Evolutionary conservation across 768 basidiomycete genomes (phyloP).

Genomic region (Hypholoma fasciculare): DNA sequence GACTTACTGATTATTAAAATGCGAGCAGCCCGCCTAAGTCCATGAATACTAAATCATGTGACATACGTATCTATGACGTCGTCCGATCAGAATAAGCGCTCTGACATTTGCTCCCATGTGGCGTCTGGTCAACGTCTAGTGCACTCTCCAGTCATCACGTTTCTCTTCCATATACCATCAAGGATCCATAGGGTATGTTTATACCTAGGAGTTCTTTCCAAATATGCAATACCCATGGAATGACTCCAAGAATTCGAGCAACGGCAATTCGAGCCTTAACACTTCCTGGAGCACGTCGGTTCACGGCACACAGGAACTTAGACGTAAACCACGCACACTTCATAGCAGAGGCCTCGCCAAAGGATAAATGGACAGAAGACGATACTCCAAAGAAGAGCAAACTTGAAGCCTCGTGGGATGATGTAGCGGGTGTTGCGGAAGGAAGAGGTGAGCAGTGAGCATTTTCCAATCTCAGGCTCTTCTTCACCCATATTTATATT

Average conservation of each 20-base stretch:
- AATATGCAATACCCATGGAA: neutral
- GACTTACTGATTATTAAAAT: no score
- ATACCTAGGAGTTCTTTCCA: neutral
- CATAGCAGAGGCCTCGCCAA: conserved; percentile 39
- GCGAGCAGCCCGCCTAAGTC: no score
- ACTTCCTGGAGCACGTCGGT: neutral
- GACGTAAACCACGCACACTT: conserved; percentile 43
- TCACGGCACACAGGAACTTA: conserved; percentile 14
- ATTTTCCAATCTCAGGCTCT: neutral
- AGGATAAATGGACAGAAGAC: conserved; percentile 31
- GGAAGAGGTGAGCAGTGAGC: conserved; percentile 33
- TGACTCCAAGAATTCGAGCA: neutral
- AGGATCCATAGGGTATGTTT: neutral
- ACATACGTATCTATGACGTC: no score
- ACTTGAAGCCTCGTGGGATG: conserved; percentile 15
- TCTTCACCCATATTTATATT: neutral
- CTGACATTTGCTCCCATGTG: no score
- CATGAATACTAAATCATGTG: no score
- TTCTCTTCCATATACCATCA: no score
- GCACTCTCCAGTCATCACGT: no score
- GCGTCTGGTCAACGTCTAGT: no score
- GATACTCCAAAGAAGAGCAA: conserved; percentile 6
- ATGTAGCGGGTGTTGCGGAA: conserved; percentile 26
- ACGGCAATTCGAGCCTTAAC: neutral
- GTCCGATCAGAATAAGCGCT: no score